Base-by-base conservation (phyloP, 2,329 filamentous ascomycete genomes). In the Cytospora mali region DNA sequence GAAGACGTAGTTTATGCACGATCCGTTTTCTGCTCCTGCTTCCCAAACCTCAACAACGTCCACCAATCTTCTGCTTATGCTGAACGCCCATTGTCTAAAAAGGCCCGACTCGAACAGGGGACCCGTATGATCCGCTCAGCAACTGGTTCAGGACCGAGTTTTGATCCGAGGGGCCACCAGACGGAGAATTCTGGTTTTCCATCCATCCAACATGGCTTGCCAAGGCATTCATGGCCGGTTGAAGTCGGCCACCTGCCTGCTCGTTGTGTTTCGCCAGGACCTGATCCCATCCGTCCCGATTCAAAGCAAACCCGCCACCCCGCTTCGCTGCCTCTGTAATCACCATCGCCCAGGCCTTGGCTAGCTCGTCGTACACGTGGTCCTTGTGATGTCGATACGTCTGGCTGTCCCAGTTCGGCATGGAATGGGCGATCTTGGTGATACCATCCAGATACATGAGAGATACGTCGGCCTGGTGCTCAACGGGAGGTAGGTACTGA, bases 301-400 rank as follows among this genome's bases (percentile, higher is more conserved):
- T 91, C 67, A 99, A 73, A 68, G 92, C 88, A 70, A 98, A 95
- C 35, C 95, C 95, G 29, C 92, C 93, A 13, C 92, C 94, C 68
- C 91, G 86, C 80, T 98, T 98, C 25, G 90, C 88, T 2, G 93
- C 92, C 75, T 99, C 95, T 65, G 88, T 89, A 69, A 99, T 90
- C 55, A 97, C 94, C 68, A 96, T 76, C 18, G 92, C 88, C 95
- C 95, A 99, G 1, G 95, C 95, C 71, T 90, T 92, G 28, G 92
- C 89, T 67, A 99, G 93, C 73, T 98, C 95, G 71, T 99, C 94
- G 73, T 99, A 99, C 7, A 94, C 93, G 67, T 92, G 92, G 68
- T 97, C 90, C 76, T 97, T 97, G 79, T 96, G 92, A 70, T 97
- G 85, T 68, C 93, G 93, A 77, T 97, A 90, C 66, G 92, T 87